Evolutionary conservation across 345 rosid species (phyloP), one percentile per base, ranked within the genome.

Genomic region (Arabis alpina): DNA sequence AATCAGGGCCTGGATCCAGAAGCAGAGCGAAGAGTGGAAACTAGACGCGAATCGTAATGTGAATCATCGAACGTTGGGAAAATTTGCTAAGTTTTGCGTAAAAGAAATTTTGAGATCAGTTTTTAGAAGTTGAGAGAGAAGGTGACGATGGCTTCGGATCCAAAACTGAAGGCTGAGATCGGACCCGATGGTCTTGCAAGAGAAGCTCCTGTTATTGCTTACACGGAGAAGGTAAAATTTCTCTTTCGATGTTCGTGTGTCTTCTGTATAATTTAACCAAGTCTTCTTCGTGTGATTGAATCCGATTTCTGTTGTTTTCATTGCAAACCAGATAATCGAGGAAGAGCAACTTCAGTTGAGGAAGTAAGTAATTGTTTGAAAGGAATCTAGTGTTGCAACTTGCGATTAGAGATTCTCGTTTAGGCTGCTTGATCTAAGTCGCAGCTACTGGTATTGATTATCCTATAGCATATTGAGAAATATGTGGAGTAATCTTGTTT

Each of bases 181-280:
- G 96, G 99, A 11, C 86, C 98, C 56, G 97, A 90, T 49, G 98
- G 98, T 49, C 83, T 95, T 73, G 65, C 93, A 2, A 75, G 89
- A 70, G 97, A 95, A 85, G 83, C 91, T 59, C 90, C 96, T 6
- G 82, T 90, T 75, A 87, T 92, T 70, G 85, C 96, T 80, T 95
- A 91, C 70, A 95, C 98, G 4, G 97, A 90, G 83, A 88, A 82
- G 94, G 96, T 95, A 27, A 28, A 10, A 6, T 24, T 16, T 34
- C 47, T 72, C 43, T 73, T 19, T 19, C 23, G 71, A 3, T 61
- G 9, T 66, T 40, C 30, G 23, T 52, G 43, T 19, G 27, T 62
- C 10, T 41, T 10, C 4, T 28, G 39, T n/a, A 10, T 53, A 28
- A 30, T 48, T 44, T 1, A 34, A 36, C n/a, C 23, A 23, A 64